Evolutionary conservation across 352 stramenopile species (phyloP), one percentile per base, ranked within the genome.

Genomic region (Globisporangium rhizosaccharum): DNA sequence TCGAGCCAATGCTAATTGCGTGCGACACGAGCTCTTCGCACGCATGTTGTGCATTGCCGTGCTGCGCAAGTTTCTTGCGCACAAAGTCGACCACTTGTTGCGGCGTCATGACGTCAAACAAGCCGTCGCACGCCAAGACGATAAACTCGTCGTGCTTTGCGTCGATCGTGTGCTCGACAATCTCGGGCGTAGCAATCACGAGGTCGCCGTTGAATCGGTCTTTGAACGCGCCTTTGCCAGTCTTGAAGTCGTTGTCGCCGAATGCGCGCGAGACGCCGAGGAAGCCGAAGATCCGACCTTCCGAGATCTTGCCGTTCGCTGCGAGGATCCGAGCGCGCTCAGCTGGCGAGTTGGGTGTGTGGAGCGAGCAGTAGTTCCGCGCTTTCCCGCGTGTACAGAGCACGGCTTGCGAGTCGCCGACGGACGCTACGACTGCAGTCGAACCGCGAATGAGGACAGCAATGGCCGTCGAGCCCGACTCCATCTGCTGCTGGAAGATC

Each of bases 201-300:
- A 94, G 62, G 59, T 92, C 82, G 47, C 85, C 85, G 23, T 92
- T 90, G 63, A 92, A 92, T 49, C 76, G 72, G 58, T 77, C 79
- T 59, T 90, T 92, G 65, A 87, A 93, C 56, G 82, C 79, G 46
- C 78, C 85, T n/a, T 80, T 71, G 33, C 71, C 85, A 0, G 82
- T 94, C 69, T 95, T 95, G 57, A 95, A 90, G 52, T 92, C 82
- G 53, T 85, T 89, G 68, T 95, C 85, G 17, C 86, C 86, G 65
- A 95, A 95, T 0, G 86, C 82, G 15, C 86, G 67, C 7, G 86
- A 94, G 15, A 95, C 86, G 6, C 79, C 80, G 0, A 95, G 62
- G 57, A 92, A 79, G 10, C 86, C 86, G 65, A 94, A 93, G 50
- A 97, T 91, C 46, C 86, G 70, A 45, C 85, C 87, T 51, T 96